Evolutionary conservation across 1,139 yeast species (phyloP), one percentile per base, ranked within the genome.

Genomic region (Blastobotrys proliferans): DNA sequence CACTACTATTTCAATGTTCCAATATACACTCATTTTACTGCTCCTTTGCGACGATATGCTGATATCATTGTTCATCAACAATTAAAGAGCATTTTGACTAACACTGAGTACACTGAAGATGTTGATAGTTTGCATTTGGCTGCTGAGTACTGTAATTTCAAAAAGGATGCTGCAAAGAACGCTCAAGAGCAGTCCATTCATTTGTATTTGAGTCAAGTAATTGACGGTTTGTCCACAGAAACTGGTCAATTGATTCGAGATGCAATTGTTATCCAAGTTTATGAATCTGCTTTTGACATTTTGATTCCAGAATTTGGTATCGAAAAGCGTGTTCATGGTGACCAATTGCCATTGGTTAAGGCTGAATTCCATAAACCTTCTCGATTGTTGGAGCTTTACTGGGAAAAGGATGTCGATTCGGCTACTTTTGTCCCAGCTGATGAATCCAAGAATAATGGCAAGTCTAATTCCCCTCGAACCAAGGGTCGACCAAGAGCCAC

Each of bases 101-200:
- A 62, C 13, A 62, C 67, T 35, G 63, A 58, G 19, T 70, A 69
- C 50, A 56, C 57, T 14, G 80, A 77, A 40, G 94, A 85, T 50
- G 58, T 81, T 45, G 94, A 85, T 37, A 70, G 88, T 0, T 69
- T 90, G 55, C 83, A 84, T 58, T 83, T 87, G 50, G 75, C 84
- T 29, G 84, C 95, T 11, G 97, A 92, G 56, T 88, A 87, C 62
- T 90, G 97, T 67, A 88, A 88, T 56, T 90, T 92, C 72, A 88
- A 90, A 65, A 87, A 88, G 63, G 97, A 92, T 59, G 90, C 96
- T 63, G 94, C 97, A 1, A 81, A 80, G 50, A 79, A 78, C 54
- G 97, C 97, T 1, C 97, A 92, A 66, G 95, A 87, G 54, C 98
- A 92, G 65, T 92, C 96, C 6, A 79, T 90, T 44, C 98, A 92